A percentile compares a stretch with the other conserved stretches of the same genome.
Evolutionary conservation across 306 rosid species (phyloP).

Genomic region (Lathyrus tuberosus): DNA sequence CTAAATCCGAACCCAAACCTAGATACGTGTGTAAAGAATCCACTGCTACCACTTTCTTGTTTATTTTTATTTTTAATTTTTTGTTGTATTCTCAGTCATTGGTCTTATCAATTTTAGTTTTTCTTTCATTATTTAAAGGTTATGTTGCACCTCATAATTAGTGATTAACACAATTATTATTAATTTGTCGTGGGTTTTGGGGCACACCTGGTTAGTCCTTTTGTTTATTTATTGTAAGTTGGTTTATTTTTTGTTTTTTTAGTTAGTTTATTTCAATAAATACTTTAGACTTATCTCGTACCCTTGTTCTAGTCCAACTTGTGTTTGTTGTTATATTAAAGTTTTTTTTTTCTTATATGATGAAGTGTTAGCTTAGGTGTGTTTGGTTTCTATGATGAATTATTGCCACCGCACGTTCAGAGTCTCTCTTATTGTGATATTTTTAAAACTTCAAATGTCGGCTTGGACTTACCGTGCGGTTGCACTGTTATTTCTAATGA

Average conservation of each 20-base stretch:
- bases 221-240: neutral
- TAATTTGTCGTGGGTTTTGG: slow-evolving; percentile 27
- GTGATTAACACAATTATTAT: slow-evolving; percentile 36
- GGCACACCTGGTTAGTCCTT: slow-evolving; percentile 33
- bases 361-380: too few relatives aligned
- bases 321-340: too few relatives aligned
- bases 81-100: slow-evolving; percentile 51
- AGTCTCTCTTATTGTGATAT: too few relatives aligned
- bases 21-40: slow-evolving; percentile 41
- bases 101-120: slow-evolving; percentile 52
- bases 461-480: too few relatives aligned
- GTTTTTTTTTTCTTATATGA: too few relatives aligned
- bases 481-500: too few relatives aligned
- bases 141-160: slow-evolving; percentile 40
- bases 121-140: slow-evolving; percentile 20
- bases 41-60: neutral
- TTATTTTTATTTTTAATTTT: slow-evolving; percentile 11
- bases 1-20: slow-evolving; percentile 23
- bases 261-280: too few relatives aligned
- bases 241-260: neutral
- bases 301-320: slow-evolving; percentile 29
- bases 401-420: too few relatives aligned
- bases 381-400: too few relatives aligned
- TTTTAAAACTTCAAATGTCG: too few relatives aligned
- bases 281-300: slow-evolving; percentile 4